phyloP scores from a whole-genome alignment of 1,284 basidiomycete species.

The Apiotrichum montevideense region DNA sequence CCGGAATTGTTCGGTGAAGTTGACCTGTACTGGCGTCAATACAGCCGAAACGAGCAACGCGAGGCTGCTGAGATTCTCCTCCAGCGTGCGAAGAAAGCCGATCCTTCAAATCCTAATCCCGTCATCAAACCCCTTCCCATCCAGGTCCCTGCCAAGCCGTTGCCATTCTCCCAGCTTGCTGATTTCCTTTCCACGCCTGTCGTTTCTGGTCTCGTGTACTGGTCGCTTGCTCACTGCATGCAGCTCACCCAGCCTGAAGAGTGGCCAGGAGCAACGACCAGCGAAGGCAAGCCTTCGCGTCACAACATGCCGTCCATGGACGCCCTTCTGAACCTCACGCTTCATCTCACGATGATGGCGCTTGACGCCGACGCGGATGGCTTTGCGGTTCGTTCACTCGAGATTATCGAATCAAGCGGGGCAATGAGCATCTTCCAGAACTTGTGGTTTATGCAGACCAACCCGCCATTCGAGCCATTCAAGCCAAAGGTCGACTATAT shows the following conservation, averaged over 20 bases:
- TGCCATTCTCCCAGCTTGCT: slow-evolving; percentile 31
- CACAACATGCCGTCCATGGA: slow-evolving; percentile 33
- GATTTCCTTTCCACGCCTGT: slow-evolving; percentile 32
- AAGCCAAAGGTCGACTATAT: slow-evolving; percentile 68
- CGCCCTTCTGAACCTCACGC: slow-evolving; percentile 71
- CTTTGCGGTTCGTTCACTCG: slow-evolving; percentile 58
- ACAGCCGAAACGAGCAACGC: slow-evolving; percentile 88
- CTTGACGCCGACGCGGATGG: slow-evolving; percentile 60
- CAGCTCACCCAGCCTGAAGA: slow-evolving; percentile 25
- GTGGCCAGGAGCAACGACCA: slow-evolving; percentile 21
- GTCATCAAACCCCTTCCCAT: slow-evolving; percentile 69
- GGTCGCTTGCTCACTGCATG: slow-evolving; percentile 33
- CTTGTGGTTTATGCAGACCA: slow-evolving; percentile 67
- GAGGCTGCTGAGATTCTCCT: slow-evolving; percentile 80
- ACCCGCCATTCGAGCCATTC: slow-evolving; percentile 66
- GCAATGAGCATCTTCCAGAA: slow-evolving; percentile 53
- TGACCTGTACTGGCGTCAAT: slow-evolving; percentile 94
- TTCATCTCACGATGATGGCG: slow-evolving; percentile 80
- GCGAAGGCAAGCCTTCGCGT: slow-evolving; percentile 16
- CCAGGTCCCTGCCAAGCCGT: slow-evolving; percentile 48
- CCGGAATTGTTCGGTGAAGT: slow-evolving; percentile 79
- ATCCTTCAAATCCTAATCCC: slow-evolving; percentile 51
- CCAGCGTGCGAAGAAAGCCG: slow-evolving; percentile 57
- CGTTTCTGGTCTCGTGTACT: slow-evolving; percentile 32
- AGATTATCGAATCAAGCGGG: slow-evolving; percentile 50